Evolutionary conservation across 1,284 basidiomycete species (phyloP), one percentile per base, ranked within the genome.

Genomic region (Malassezia caprae): DNA sequence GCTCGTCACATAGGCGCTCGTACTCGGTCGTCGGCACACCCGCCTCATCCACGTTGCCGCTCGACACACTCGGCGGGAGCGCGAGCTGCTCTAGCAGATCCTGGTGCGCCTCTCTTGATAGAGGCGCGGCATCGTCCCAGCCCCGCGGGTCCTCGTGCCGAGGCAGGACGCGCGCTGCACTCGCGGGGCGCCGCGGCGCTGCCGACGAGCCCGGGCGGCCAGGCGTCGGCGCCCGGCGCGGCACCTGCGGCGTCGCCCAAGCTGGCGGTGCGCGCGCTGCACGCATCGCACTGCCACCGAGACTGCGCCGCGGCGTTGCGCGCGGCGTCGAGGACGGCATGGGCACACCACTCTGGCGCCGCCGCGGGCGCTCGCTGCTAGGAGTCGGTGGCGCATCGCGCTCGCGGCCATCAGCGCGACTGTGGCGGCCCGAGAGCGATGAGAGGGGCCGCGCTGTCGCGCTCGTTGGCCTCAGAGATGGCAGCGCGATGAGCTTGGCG

Each of bases 401-500:
- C 24, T 24, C 41, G n/a, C 41, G 39, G 8, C 26, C 28, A 17
- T 65, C 61, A 0, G 67, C 60, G 7, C 65, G 63, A 12, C 64
- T 60, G 7, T 59, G 58, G 8, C 68, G 44, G n/a, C 57, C 58
- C 11, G 69, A 70, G 51, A 72, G 51, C 37, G 71, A 62, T 12
- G 68, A 70, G 28, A 65, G 64, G 4, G 71, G 71, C 10, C 71
- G 62, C 4, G 69, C 64, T 2, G 67, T 67, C 4, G 70, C 70
- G 48, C 68, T 68, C 27, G 58, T 64, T 0, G 64, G 63, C 17
- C 67, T 60, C 8, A 47, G 44, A 10, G 59, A 48, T 31, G 56
- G 60, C 48, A 69, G 48, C 15, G 58, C 58, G 4, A 63, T 55
- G 23, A 96, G 81, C 72, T 94, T 94, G 44, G 82, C 78, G 0